phyloP scores from a whole-genome alignment of 2,329 filamentous ascomycete genomes.

The Pseudocercospora eumusae region DNA sequence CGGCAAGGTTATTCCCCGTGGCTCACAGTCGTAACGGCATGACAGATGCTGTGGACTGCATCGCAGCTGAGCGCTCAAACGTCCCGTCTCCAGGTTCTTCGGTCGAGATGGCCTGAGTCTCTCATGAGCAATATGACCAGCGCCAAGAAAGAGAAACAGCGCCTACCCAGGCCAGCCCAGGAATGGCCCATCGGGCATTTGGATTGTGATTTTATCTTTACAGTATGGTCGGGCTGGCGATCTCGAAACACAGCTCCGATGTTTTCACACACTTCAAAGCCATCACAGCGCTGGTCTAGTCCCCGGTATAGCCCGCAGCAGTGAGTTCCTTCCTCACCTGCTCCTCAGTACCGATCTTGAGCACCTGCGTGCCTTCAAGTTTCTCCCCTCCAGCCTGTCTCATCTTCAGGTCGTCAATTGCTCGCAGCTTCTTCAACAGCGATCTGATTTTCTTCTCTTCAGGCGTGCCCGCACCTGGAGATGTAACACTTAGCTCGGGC shows the following conservation, averaged over 20 bases:
- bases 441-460: slow-evolving; percentile 93
- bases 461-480: slow-evolving; percentile 62
- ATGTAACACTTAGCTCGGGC: slow-evolving; percentile 57
- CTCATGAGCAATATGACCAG: not conserved
- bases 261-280: not conserved
- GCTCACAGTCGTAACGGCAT: not conserved
- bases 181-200: not conserved
- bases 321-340: slow-evolving; percentile 77
- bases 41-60: not conserved
- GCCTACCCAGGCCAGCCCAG: not conserved
- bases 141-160: not conserved
- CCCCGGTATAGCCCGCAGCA: slow-evolving; percentile 34
- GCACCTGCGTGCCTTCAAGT: slow-evolving; percentile 95
- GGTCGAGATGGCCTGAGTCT: not conserved
- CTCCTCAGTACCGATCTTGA: slow-evolving; percentile 92
- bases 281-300: slow-evolving; percentile 13
- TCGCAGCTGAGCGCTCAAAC: not conserved
- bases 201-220: not conserved
- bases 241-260: not conserved
- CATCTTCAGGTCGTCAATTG: slow-evolving; percentile 98
- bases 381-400: slow-evolving; percentile 91
- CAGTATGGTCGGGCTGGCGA: not conserved
- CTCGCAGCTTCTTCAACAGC: slow-evolving; percentile 93
- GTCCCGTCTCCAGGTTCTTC: not conserved
- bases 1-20: not conserved